Evolutionary conservation across 306 rosid genomes (phyloP).

Genomic region (Medicago truncatula): MtrunA17r5.0-ANR NC_053047.1:6358501-6359000

Average conservation of each 20-base stretch:
- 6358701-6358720: slow-evolving; percentile 43
- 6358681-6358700: slow-evolving; percentile 39
- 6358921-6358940: slow-evolving; percentile 66
- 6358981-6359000: slow-evolving; percentile 86
- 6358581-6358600: slow-evolving; percentile 35
- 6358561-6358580: slow-evolving; percentile 14
- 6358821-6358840: slow-evolving; percentile 89
- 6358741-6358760: slow-evolving; percentile 85
- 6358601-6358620: slow-evolving; percentile 26
- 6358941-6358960: slow-evolving; percentile 84
- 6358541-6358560: neutral
- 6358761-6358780: slow-evolving; percentile 94
- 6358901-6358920: slow-evolving; percentile 91
- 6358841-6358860: slow-evolving; percentile 91
- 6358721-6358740: slow-evolving; percentile 66
- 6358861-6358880: slow-evolving; percentile 95
- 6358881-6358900: slow-evolving; percentile 93
- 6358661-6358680: slow-evolving; percentile 25
- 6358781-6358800: slow-evolving; percentile 89
- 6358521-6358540: no score
- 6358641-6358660: slow-evolving; percentile 35
- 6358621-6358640: slow-evolving; percentile 8
- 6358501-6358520: no score
- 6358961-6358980: slow-evolving; percentile 81
- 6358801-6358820: slow-evolving; percentile 91